phyloP scores from a whole-genome alignment of 257 asterid species.

The Knoxia roxburghii region DNA sequence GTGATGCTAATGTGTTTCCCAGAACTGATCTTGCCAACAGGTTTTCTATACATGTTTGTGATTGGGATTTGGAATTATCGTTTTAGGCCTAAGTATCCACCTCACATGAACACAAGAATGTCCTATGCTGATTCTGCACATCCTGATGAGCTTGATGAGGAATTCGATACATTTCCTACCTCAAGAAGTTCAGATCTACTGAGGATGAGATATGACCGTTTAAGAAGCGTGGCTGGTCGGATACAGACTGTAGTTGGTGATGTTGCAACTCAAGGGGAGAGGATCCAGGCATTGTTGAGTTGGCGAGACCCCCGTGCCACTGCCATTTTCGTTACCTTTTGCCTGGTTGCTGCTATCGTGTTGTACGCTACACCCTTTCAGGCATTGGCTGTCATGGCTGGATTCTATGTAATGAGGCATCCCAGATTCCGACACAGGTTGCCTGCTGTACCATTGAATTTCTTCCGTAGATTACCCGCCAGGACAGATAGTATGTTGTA shows the following conservation, averaged over 20 bases:
- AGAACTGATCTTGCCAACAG: constrained; percentile 67
- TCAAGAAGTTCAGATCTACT: constrained; percentile 46
- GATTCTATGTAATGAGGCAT: constrained; percentile 72
- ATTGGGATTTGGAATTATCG: constrained; percentile 81
- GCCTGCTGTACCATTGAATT: constrained; percentile 65
- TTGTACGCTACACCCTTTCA: constrained; percentile 59
- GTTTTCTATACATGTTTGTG: constrained; percentile 65
- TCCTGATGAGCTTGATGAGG: constrained; percentile 93
- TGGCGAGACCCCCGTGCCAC: constrained; percentile 97
- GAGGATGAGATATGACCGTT: constrained; percentile 72
- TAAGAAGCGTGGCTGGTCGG: constrained; percentile 74
- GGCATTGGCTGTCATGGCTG: constrained; percentile 38
- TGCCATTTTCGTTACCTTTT: constrained; percentile 49
- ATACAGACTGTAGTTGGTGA: constrained; percentile 79
- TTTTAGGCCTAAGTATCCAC: constrained; percentile 63
- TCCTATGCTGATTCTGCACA: constrained; percentile 69
- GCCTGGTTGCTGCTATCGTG: constrained; percentile 53
- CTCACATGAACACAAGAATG: constrained; percentile 78
- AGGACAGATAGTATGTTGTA: constrained; percentile 77
- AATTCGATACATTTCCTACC: constrained; percentile 73
- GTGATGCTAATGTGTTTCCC: constrained; percentile 65
- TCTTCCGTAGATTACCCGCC: constrained; percentile 87
- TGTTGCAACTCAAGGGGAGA: constrained; percentile 84
- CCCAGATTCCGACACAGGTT: constrained; percentile 67
- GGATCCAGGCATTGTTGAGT: constrained; percentile 73